phyloP scores from a whole-genome alignment of 345 rosid species.

The Gossypium herbaceum region DNA sequence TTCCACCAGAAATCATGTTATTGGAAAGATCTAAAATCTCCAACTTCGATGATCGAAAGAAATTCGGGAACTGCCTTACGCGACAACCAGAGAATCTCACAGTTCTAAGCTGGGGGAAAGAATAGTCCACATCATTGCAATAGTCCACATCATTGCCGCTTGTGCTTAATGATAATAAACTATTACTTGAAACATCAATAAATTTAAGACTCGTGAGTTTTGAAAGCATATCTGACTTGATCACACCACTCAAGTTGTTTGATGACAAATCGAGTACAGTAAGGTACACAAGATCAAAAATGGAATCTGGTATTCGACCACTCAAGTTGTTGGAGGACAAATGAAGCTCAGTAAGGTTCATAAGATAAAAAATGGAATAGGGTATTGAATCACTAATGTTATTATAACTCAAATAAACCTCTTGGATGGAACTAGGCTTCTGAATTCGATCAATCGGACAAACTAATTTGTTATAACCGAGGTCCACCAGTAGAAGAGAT shows the following conservation, averaged over 20 bases:
- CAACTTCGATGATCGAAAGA: background rate
- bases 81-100: background rate
- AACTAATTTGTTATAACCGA: background rate
- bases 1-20: background rate
- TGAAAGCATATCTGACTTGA: background rate
- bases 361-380: background rate
- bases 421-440: background rate
- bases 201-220: background rate
- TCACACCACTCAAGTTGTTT: background rate
- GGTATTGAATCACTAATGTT: background rate
- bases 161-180: background rate
- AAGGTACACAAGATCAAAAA: background rate
- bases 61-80: background rate
- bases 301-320: background rate
- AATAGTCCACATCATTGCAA: background rate
- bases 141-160: background rate
- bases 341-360: background rate
- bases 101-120: background rate
- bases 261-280: background rate
- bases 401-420: background rate
- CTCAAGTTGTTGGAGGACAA: background rate
- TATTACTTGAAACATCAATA: background rate
- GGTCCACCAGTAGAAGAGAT: background rate
- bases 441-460: background rate
- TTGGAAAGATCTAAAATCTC: background rate